Percentiles rank a stretch among this genome's conserved stretches.
Evolutionary conservation across 1,284 basidiomycete species (phyloP).

Genomic region (Neonothopanus nambi): DNA sequence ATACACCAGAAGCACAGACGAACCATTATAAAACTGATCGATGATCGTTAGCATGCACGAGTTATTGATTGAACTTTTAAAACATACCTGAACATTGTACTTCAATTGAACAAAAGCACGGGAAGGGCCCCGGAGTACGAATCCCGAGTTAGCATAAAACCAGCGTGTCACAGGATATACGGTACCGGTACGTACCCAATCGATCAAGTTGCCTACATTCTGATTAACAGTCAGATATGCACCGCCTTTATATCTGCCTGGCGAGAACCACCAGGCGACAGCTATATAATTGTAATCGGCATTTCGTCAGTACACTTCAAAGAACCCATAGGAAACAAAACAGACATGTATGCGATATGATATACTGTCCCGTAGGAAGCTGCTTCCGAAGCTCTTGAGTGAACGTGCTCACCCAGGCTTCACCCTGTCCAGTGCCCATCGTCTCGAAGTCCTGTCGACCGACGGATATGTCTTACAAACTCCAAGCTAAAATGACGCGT

Average conservation of each 20-base stretch:
- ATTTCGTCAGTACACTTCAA: not conserved
- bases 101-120: too few relatives aligned
- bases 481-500: too few relatives aligned
- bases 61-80: too few relatives aligned
- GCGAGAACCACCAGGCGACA: not conserved
- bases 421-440: not conserved
- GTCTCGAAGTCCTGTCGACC: conserved; percentile 45
- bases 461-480: conserved; percentile 30
- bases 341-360: conserved; percentile 1
- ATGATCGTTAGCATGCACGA: too few relatives aligned
- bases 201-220: not conserved
- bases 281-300: too few relatives aligned
- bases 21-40: conserved; percentile 65
- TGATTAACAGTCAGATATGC: not conserved
- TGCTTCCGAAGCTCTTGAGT: not conserved
- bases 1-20: conserved; percentile 18
- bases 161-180: too few relatives aligned
- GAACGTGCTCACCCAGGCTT: not conserved
- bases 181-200: too few relatives aligned
- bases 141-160: too few relatives aligned
- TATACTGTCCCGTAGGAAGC: not conserved
- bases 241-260: not conserved
- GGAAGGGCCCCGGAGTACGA: too few relatives aligned
- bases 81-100: too few relatives aligned
- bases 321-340: not conserved